phyloP scores from a whole-genome alignment of 1,284 basidiomycete genomes.

The Cutaneotrichosporon dermatis region DNA sequence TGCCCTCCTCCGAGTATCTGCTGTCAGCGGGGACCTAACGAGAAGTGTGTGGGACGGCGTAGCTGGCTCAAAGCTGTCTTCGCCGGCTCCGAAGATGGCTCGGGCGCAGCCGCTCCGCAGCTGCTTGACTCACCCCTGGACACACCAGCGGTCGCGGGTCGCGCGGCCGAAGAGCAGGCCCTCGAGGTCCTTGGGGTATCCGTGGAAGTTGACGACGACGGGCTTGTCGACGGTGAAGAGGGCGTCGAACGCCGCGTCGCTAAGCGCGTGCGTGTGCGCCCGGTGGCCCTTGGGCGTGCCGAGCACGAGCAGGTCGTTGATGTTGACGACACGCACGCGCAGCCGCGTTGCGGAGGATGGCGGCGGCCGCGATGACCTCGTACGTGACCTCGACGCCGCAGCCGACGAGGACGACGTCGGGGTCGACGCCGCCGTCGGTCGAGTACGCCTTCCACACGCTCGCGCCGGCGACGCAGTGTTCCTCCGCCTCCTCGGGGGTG shows the following conservation, averaged over 20 bases:
- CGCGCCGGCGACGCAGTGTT: constrained; percentile 71
- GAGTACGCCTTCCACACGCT: constrained; percentile 52
- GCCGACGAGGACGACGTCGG: constrained; percentile 54
- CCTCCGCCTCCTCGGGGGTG: constrained; percentile 46
- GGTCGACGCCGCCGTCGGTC: constrained; percentile 50
- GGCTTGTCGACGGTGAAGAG: constrained; percentile 68
- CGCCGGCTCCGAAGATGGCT: too few relatives aligned
- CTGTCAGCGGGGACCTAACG: not conserved
- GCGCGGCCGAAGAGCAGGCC: constrained; percentile 46
- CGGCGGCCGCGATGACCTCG: constrained; percentile 60
- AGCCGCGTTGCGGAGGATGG: constrained; percentile 65
- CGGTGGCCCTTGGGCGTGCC: constrained; percentile 53
- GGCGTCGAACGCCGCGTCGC: constrained; percentile 59
- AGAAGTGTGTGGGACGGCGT: not conserved
- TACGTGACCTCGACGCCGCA: constrained; percentile 52
- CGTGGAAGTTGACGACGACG: constrained; percentile 79
- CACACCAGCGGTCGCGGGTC: constrained; percentile 41
- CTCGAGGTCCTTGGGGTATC: constrained; percentile 49
- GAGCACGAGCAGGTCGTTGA: constrained; percentile 51
- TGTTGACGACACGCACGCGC: constrained; percentile 68
- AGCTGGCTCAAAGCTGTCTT: too few relatives aligned
- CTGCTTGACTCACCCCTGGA: not conserved
- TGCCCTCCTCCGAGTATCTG: constrained; percentile 50
- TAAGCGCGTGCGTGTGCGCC: constrained; percentile 59
- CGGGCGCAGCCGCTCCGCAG: too few relatives aligned